Evolutionary conservation across 306 rosid species (phyloP), one percentile per base, ranked within the genome.

Genomic region (Cucurbita maxima): DNA sequence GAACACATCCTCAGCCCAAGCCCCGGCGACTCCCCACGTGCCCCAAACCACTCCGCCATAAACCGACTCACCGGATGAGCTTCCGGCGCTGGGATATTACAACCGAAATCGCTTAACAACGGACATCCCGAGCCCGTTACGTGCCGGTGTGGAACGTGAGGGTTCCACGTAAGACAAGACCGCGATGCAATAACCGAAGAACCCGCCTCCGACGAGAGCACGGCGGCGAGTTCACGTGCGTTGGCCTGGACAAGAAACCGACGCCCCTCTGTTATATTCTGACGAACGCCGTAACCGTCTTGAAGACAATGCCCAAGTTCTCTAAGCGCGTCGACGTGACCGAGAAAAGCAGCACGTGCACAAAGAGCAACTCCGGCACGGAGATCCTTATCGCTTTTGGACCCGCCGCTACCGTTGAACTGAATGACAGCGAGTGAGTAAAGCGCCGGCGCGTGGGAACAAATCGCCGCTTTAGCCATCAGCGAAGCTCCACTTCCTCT

Each of bases 231-330:
- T 63, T 93, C 98, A 7, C 97, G 84, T 1, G 98, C 90, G 92
- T 93, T 93, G 44, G 98, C 98, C 43, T 90, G 97, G 0, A 93
- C 90, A 3, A 93, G 84, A 56, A 90, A 90, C 0, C 97, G 86
- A 1, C 98, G 81, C 0, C 98, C 98, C 55, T 93, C 98, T 1
- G 86, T 61, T 0, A 90, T 83, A 82, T 88, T 90, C 66, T 87
- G 97, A 3, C 92, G 93, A 38, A 86, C 94, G 12, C 98, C 98
- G 84, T 93, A 93, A 58, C 98, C 98, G 71, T 93, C 98, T 76
- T 90, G 97, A 3, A 93, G 86, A 72, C 98, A 93, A 85, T 93
- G 98, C 0, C 98, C 98, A 0, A 93, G 87, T 78, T 93, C 98
- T 0, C 98, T 81, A 0, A 93, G 85, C 50, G 96, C 97, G 77